Base-by-base conservation (phyloP, 768 basidiomycete species). In the Tylopilus subfusipes region DNA sequence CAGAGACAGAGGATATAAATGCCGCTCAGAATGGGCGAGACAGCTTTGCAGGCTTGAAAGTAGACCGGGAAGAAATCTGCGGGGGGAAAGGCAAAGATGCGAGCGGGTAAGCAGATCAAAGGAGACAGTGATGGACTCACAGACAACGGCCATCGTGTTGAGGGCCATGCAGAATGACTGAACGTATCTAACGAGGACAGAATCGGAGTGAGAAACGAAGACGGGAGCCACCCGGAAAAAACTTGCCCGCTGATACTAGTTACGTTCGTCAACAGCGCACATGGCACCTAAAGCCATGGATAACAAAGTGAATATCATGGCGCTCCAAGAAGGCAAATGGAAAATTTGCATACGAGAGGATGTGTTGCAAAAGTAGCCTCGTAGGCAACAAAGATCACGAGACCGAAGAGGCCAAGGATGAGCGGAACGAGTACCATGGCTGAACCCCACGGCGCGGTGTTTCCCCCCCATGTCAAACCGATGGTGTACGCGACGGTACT, bases 381-480 rank as follows among this genome's bases (percentile, higher is more conserved):
- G 52, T 76, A 73, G n/a, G 58, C 46, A 16, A 75, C 33, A 53
- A 77, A 79, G 12, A 53, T 53, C 1, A 56, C 55, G 33, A 80
- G 52, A 4, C 76, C 76, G 4, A 70, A 8, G 6, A 75, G 39
- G 1, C 80, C 80, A 21, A 73, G 24, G 33, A 74, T 54, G 8
- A 81, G 66, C 0, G 81, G 77, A 0, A 67, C 70, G n/a, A 82
- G 64, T 5, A 79, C 73, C 1, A 58, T 63, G 16, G 55, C 57
- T 0, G 75, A 76, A 5, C 57, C 50, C 80, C 80, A 82, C 1
- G 74, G 55, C 48, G 68, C 76, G 3, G 61, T 57, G 7, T 71
- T 64, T 8, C 81, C 80, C 2, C 74, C 81, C 77, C 72, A 74
- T 10, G 76, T 72, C 45, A 76, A 52, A 14, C 64, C 73, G 34